Base-by-base conservation (phyloP, 139 green algal genomes). In the Chlorella sp. region DNA sequence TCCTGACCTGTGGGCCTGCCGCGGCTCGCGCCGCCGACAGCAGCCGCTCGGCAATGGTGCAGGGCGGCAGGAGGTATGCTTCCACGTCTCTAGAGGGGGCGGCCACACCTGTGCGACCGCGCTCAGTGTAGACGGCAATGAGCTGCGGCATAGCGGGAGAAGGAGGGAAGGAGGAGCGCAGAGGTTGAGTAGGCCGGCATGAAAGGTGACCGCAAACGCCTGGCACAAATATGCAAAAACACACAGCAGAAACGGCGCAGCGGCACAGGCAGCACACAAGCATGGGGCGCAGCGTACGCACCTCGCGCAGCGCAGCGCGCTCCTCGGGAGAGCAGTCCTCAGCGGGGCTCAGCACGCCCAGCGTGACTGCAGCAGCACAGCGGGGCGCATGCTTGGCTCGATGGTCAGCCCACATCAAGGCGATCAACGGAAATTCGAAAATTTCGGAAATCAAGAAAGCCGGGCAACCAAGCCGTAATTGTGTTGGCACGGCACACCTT, bases 291-390 rank as follows among this genome's bases (percentile, higher is more conserved):
- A 34, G 44, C 36, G 72, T 13, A 30, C 74, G 2, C 47, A 84
- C 63, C 65, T 83, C 78, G 3, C 47, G 55, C 13, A 81, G 30
- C 30, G 79, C 56, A 0, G 60, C 81, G 3, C 41, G 41, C 51
- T 80, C 80, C 34, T 60, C 60, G 2, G 71, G 81, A 30, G 60
- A 34, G 51, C 41, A 68, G 56, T 68, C 73, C 16, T 63, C 70
- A 32, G 80, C 55, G 17, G 44, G 71, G 15, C 41, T 63, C 78
- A 89, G 71, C 25, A 89, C 18, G 57, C 81, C 86, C 56, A 89
- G 36, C 38, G 60, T 89, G 16, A 74, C 76, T 82, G 76, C 76
- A 73, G 38, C 21, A 51, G 17, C 51, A 12, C 30, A 32, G 32
- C n/a, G 41, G 4, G 47, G 63, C 11, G 26, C 70, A n/a, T n/a